Evolutionary conservation across 129 eudicot genomes (phyloP), one percentile per base, ranked within the genome.

Genomic region (Ambrosia artemisiifolia): DNA sequence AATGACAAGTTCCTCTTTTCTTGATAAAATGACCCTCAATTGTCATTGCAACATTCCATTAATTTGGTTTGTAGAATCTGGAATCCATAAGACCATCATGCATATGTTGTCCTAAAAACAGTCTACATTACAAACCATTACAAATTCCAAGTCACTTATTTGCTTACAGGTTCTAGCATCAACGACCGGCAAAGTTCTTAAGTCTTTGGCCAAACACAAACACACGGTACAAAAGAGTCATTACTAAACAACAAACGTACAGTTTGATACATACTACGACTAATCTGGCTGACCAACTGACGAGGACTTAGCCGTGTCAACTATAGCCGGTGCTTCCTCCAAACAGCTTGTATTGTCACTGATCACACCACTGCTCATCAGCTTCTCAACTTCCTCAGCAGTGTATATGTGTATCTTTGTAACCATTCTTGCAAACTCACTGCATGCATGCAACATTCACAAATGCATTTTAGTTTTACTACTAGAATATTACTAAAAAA

Each of bases 371-470:
- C 92, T 92, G 48, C 85, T 70, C 69, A 78, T 87, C 87, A 92
- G 81, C 78, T 89, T 92, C 82, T 92, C 91, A 46, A 92, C 98
- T 85, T 92, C 98, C 60, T 89, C 98, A 59, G 87, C 92, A 33
- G 92, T 89, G 82, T 85, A 85, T 74, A 92, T 87, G 71, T 89
- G 96, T 66, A 92, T 92, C 85, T 92, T 92, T 7, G 88, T 71
- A 53, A 78, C 98, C 53, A 85, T 86, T 33, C 86, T 78, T 48
- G 90, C 87, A 54, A 92, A 92, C 73, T 92, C 98, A 13, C 98
- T 92, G 86, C 89, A 67, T 44, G 32, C 65, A 24, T 24, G 28
- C 28, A 63, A 46, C 82, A 69, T 50, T 63, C 24, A 71, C 67
- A 62, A 38, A 49, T 46, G 63, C 20, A 5, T n/a, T 63, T 69